Evolutionary conservation across 805 yeast genomes (phyloP), one percentile per base, ranked within the genome.

Genomic region (Wickerhamiella cacticola): DNA sequence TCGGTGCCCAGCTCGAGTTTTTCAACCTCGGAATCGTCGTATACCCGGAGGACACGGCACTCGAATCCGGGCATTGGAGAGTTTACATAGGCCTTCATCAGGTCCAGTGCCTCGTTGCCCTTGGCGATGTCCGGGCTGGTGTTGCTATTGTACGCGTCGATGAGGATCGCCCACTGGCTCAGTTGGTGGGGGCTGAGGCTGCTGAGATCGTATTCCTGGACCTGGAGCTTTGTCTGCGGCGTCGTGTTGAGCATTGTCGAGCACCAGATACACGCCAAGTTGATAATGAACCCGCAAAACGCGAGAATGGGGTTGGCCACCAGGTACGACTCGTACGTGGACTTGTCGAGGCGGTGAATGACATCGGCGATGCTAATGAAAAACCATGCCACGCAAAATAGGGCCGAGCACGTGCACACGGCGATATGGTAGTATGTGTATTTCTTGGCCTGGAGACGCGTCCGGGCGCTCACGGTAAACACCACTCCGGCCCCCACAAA

Each of bases 31-130:
- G 41, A 28, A 4, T 56, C 57, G 46, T 58, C 60, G 47, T 53
- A 64, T 1, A 64, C 63, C 10, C 68, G 57, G 18, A 64, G 49
- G 6, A 64, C 65, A 15, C 50, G 45, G 50, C 66, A 61, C 13
- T 49, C 42, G 60, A 64, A 55, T 16, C 52, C 51, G 10, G 46
- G 52, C 50, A 60, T 56, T 2, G 58, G 52, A 15, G 63, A 58
- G 10, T 41, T 44, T 2, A 56, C 50, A 46, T 62, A 64, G 2
- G 67, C 63, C 47, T 49, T 48, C 57, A 64, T 57, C 34, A 64
- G 52, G 3, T 63, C 57, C 12, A 64, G 48, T 8, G 67, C 68
- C 35, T 60, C 51, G 10, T 41, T 50, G 13, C 68, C 67, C 4
- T 55, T 51, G 3, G 66, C 62, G 1, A 64, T 50, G 15, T 65